These are phyloP conservation scores for Stagonosporopsis rhizophila DNA, from an alignment of 2,329 filamentous ascomycete species.

Conservation along the genomic window DNA sequence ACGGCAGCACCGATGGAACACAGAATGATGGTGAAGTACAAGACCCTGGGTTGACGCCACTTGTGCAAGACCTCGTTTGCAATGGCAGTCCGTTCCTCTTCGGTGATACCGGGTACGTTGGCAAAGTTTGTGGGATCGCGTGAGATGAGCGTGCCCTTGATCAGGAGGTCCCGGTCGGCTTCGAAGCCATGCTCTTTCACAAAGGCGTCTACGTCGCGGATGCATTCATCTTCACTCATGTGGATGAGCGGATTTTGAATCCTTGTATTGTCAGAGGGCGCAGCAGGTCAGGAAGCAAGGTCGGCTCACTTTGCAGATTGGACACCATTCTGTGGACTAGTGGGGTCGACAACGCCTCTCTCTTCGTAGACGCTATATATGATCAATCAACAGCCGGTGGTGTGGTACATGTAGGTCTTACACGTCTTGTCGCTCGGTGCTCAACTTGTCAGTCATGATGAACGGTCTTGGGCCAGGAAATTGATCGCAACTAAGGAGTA, in stretches of 20 bases:
- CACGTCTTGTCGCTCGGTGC: slow-evolving; percentile 25
- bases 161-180: slow-evolving; percentile 55
- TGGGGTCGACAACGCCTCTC: slow-evolving; percentile 8
- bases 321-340: slow-evolving; percentile 9
- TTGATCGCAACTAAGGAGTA: not conserved
- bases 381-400: slow-evolving; percentile 1
- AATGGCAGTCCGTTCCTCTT: slow-evolving; percentile 27
- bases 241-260: slow-evolving; percentile 32
- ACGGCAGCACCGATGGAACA: slow-evolving; percentile 73
- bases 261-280: not conserved
- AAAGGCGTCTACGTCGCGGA: slow-evolving; percentile 61
- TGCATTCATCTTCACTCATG: slow-evolving; percentile 48
- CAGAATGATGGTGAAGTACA: slow-evolving; percentile 70
- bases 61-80: slow-evolving; percentile 56
- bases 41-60: slow-evolving; percentile 63
- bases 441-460: slow-evolving; percentile 21
- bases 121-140: slow-evolving; percentile 41
- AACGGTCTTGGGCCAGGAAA: not conserved
- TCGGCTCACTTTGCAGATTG: slow-evolving; percentile 16
- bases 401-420: not conserved
- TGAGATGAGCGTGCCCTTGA: slow-evolving; percentile 58
- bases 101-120: slow-evolving; percentile 22
- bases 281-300: not conserved
- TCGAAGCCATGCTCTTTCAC: slow-evolving; percentile 55
- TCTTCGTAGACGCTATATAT: slow-evolving; percentile 18